Conservation (phyloP, 768 basidiomycete species). For the Boletus reticulatus region DNA sequence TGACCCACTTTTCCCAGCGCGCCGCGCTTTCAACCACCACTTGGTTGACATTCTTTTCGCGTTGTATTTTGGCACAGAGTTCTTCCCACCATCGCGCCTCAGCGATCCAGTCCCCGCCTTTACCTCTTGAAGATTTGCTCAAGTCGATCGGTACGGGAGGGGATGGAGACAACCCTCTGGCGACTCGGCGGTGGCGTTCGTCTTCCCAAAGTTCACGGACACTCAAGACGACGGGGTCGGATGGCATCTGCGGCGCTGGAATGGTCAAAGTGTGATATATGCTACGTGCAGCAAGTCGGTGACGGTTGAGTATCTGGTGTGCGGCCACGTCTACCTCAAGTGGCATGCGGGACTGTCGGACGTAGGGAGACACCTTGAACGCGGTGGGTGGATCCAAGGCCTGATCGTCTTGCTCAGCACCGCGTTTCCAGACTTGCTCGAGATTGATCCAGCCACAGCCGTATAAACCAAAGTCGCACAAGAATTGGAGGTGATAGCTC, state of each 20-base stretch:
- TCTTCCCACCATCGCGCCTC: conserved; percentile 78
- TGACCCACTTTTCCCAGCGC: conserved; percentile 71
- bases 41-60: conserved; percentile 46
- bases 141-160: conserved; percentile 71
- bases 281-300: conserved; percentile 57
- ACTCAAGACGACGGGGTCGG: conserved; percentile 79
- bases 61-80: conserved; percentile 58
- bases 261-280: conserved; percentile 65
- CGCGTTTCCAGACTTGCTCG: conserved; percentile 60
- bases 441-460: conserved; percentile 91
- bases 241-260: conserved; percentile 46
- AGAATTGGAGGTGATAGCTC: conserved; percentile 84
- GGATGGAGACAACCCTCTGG: conserved; percentile 67
- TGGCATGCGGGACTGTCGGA: conserved; percentile 62
- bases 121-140: conserved; percentile 58
- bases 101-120: conserved; percentile 63
- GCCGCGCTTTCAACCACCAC: conserved; percentile 20
- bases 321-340: conserved; percentile 85
- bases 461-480: conserved; percentile 93
- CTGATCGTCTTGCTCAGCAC: conserved; percentile 29
- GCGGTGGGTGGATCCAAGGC: conserved; percentile 6
- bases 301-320: conserved; percentile 86
- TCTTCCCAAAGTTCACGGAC: conserved; percentile 97
- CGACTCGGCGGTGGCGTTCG: conserved; percentile 72
- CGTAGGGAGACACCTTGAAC: conserved; percentile 55